These are phyloP conservation scores for Pythium aristosporum DNA, from an alignment of 352 stramenopile species.

Conservation along the genomic window DNA sequence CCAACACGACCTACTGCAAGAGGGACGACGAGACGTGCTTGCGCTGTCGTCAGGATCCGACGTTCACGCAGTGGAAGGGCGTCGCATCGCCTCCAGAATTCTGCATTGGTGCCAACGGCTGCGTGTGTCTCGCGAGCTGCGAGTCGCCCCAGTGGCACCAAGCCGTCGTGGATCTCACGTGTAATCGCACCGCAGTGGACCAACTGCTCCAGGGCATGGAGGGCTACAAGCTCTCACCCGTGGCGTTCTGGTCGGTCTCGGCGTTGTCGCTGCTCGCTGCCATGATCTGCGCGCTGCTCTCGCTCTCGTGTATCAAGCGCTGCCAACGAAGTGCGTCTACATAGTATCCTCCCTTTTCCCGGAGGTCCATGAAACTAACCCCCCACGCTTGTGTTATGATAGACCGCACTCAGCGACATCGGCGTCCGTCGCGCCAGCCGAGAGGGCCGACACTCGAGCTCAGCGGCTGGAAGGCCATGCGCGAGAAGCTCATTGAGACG, in stretches of 20 bases:
- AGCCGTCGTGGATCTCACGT: constrained; percentile 41
- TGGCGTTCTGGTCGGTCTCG: constrained; percentile 17
- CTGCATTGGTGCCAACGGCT: constrained; percentile 41
- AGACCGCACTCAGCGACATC: constrained; percentile 22
- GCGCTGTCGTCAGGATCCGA: constrained; percentile 21
- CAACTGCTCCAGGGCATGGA: not conserved
- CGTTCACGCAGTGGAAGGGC: constrained; percentile 32
- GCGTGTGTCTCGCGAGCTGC: constrained; percentile 57
- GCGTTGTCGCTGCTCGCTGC: constrained; percentile 17
- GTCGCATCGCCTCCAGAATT: constrained; percentile 34
- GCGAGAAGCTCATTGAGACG: constrained; percentile 44
- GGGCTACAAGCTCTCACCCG: constrained; percentile 7
- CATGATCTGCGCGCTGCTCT: constrained; percentile 15
- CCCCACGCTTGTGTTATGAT: not conserved
- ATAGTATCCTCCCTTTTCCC: not conserved
- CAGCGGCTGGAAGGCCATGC: constrained; percentile 56
- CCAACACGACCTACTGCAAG: constrained; percentile 58
- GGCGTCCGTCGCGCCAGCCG: constrained; percentile 9
- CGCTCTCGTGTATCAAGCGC: constrained; percentile 17
- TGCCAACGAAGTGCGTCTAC: constrained; percentile 8
- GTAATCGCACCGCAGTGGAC: constrained; percentile 24
- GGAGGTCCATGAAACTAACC: not conserved
- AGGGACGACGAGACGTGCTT: constrained; percentile 29
- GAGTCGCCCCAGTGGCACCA: constrained; percentile 42
- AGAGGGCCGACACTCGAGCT: constrained; percentile 42